Evolutionary conservation across 352 stramenopile genomes (phyloP), one percentile per base, ranked within the genome.

Genomic region (Globisporangium cylindrosporum): DNA sequence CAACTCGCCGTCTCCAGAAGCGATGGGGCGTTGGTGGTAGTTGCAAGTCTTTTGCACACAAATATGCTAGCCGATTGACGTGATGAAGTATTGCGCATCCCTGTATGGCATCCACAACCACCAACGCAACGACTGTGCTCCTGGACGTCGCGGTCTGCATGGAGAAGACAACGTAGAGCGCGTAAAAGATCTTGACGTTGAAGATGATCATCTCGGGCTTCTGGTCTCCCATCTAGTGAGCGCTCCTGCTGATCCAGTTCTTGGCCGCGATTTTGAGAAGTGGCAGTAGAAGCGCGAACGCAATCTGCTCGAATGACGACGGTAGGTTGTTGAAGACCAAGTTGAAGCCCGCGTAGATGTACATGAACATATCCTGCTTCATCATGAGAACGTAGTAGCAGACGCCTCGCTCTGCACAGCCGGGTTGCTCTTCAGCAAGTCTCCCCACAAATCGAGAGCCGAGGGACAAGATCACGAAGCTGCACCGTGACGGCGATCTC

Each of bases 181-280:
- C 27, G 27, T 32, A 3, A 32, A 32, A 32, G 27, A 32, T 67
- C 49, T 89, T 73, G 6, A 84, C 73, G 29, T 84, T 87, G 64
- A 89, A 87, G n/a, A 87, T 32, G 5, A 79, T 38, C 29, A 81
- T 84, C 20, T 81, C 75, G 10, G 32, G 18, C 51, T 32, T n/a
- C 14, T 38, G n/a, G 53, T 20, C 6, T 18, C 8, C 54, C 54
- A 59, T 41, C 15, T 14, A 18, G 24, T 59, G 54, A 15, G 43
- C 54, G 5, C 36, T 59, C 54, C 4, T 9, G 27, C 24, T 8
- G 18, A 59, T 59, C 54, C 27, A 59, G 54, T 34, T 59, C 54
- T 41, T 59, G 25, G 25, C 54, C 7, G 54, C 54, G 22, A 59
- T 29, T 25, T 59, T 59, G 25, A 59, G 25, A 9, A 59, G 15